A percentile compares a stretch with the other conserved stretches of the same genome.
phyloP scores from a whole-genome alignment of 192 early-diverging fungal genomes.

The Entomortierella chlamydospora region DNA sequence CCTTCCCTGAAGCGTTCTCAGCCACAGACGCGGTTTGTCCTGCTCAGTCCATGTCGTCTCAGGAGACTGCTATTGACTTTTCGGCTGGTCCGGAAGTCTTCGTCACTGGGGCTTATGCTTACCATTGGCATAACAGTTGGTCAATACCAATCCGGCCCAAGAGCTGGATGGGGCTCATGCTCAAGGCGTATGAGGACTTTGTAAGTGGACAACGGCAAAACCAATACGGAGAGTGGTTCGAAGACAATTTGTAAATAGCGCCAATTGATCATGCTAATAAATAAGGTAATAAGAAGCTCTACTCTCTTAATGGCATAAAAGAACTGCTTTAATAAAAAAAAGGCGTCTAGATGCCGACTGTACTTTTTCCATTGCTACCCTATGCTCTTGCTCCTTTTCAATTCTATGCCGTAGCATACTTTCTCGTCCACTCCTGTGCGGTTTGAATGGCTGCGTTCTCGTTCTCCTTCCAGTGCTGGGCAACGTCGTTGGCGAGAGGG shows the following conservation, averaged over 20 bases:
- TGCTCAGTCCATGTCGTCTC: neutral
- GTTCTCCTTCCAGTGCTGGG: constrained; percentile 99
- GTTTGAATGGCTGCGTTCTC: constrained; percentile 86
- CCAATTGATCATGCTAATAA: neutral
- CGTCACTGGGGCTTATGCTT: constrained; percentile 42
- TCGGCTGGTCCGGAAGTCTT: constrained; percentile 43
- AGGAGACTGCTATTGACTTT: neutral
- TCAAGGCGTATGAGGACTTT: constrained; percentile 42
- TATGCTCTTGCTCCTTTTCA: neutral
- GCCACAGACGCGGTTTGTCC: constrained; percentile 28
- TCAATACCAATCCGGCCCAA: constrained; percentile 13
- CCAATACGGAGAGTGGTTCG: constrained; percentile 51
- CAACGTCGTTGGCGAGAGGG: constrained; percentile 97
- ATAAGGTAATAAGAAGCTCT: neutral
- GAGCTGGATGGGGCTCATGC: constrained; percentile 53
- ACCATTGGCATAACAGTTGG: constrained; percentile 58
- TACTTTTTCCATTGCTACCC: neutral
- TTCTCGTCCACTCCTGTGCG: constrained; percentile 59
- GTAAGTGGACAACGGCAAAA: constrained; percentile 30
- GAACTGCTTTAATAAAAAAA: neutral
- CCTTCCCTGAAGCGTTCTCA: constrained; percentile 30
- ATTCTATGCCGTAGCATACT: constrained; percentile 48
- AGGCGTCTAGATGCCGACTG: neutral
- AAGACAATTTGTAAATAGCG: neutral
- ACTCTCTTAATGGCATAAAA: neutral